Evolutionary conservation across 2,329 filamentous ascomycete species (phyloP).

Genomic region (Coniella lustricola): DNA sequence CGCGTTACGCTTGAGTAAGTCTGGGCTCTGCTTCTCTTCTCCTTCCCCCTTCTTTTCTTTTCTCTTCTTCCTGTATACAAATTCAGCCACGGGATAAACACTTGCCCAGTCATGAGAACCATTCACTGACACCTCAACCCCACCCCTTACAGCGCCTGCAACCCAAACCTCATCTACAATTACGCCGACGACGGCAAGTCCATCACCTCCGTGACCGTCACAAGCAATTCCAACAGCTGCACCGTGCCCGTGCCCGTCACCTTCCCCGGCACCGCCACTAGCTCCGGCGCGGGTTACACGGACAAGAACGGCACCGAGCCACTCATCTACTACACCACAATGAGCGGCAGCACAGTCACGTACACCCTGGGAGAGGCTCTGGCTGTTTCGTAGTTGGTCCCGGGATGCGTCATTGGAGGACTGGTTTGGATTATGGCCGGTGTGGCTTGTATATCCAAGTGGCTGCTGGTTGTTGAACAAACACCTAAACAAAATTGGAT

Average conservation of each 20-base stretch:
- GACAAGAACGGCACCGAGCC: conserved; percentile 51
- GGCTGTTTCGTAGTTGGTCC: conserved; percentile 1
- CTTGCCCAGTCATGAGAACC: no score
- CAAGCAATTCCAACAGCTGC: conserved; percentile 46
- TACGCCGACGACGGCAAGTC: conserved; percentile 33
- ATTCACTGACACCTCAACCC: no score
- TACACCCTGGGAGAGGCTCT: conserved; percentile 25
- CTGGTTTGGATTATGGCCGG: no score
- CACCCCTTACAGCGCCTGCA: conserved; percentile 29
- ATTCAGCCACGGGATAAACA: no score
- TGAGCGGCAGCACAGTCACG: conserved; percentile 37
- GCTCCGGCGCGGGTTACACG: conserved; percentile 34
- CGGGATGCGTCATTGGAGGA: no score
- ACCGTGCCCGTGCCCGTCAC: conserved; percentile 46
- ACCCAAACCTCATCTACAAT: conserved; percentile 40
- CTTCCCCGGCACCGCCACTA: conserved; percentile 36
- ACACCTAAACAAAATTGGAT: no score
- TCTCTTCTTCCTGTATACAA: not conserved
- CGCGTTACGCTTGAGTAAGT: conserved; percentile 36
- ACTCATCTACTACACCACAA: conserved; percentile 40
- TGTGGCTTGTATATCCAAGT: no score
- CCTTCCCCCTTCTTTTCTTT: not conserved
- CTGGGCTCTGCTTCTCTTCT: not conserved
- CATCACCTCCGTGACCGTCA: conserved; percentile 45
- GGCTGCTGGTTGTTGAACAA: no score